Evolutionary conservation across 78 protist species (phyloP).

Genomic region (Dictyostelium brefeldianum): DNA sequence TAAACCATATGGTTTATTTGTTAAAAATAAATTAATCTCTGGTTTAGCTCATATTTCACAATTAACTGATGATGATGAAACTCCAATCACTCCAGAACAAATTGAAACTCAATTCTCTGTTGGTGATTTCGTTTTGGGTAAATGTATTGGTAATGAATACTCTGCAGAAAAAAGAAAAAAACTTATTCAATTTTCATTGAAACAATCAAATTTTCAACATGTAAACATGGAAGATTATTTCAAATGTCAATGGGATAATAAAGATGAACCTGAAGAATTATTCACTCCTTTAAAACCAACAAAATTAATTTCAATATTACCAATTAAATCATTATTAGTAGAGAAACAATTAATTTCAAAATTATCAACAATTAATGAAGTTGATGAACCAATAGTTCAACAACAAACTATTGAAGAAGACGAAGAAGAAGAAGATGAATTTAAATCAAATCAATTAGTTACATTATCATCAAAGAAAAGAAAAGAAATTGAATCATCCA

Average conservation of each 20-base stretch:
- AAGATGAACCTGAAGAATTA: not conserved
- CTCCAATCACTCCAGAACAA: not conserved
- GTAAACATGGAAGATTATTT: not conserved
- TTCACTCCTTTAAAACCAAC: not conserved
- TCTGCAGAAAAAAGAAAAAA: not conserved
- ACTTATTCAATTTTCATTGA: not conserved
- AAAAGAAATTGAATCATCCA: not conserved
- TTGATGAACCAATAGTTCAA: too few relatives aligned
- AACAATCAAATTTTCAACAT: not conserved
- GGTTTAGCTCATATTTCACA: constrained; percentile 2
- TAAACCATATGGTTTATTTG: constrained; percentile 15
- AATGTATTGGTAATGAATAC: not conserved
- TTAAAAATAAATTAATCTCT: not conserved
- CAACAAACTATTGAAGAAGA: too few relatives aligned
- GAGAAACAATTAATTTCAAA: not conserved
- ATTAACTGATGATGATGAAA: not conserved
- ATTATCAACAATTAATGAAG: not conserved
- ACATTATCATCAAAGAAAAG: not conserved
- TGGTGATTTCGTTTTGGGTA: constrained; percentile 36
- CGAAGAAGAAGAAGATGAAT: not conserved
- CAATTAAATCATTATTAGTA: constrained; percentile 14
- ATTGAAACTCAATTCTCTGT: not conserved
- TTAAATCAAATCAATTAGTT: not conserved
- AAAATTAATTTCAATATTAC: not conserved
- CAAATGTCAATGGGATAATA: constrained; percentile 1